These are phyloP conservation scores for Vitis rupestris DNA, from an alignment of 164 flowering plant genomes.

Conservation along the genomic window DNA sequence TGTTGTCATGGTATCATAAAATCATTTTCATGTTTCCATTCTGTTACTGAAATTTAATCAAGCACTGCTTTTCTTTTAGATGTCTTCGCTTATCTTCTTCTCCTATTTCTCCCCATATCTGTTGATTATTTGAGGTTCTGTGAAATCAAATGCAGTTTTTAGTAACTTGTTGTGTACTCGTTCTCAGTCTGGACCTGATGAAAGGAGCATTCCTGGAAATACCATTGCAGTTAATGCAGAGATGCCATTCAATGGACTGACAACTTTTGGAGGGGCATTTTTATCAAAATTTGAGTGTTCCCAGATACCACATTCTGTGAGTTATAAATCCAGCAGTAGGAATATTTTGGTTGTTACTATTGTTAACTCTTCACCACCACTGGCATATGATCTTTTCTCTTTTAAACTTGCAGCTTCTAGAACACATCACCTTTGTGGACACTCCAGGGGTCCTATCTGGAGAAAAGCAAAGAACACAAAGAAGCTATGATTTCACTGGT, in stretches of 20 bases:
- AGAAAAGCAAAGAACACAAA: conserved; percentile 90
- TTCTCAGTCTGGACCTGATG: conserved; percentile 84
- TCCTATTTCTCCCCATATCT: too few relatives aligned
- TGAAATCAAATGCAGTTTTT: too few relatives aligned
- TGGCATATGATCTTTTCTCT: not conserved
- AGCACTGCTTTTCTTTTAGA: not conserved
- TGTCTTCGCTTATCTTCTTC: not conserved
- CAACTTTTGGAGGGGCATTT: conserved; percentile 87
- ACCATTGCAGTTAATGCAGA: conserved; percentile 97
- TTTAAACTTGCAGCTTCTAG: conserved; percentile 57
- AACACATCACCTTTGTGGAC: conserved; percentile 90
- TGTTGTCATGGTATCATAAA: conserved; percentile 57
- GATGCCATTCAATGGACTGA: conserved; percentile 87
- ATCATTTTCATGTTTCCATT: not conserved
- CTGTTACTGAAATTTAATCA: not conserved
- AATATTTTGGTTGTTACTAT: not conserved
- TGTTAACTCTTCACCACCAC: not conserved
- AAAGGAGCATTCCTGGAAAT: conserved; percentile 90
- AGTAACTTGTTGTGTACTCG: not conserved
- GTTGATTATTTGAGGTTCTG: too few relatives aligned
- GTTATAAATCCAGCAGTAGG: conserved; percentile 19
- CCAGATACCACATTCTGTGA: conserved; percentile 95
- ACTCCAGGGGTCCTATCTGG: conserved; percentile 95
- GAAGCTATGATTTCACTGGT: conserved; percentile 97
- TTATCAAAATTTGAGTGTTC: conserved; percentile 96